Conservation (phyloP, 2,329 filamentous ascomycete genomes). For the Cyclaneusma minus region DNA sequence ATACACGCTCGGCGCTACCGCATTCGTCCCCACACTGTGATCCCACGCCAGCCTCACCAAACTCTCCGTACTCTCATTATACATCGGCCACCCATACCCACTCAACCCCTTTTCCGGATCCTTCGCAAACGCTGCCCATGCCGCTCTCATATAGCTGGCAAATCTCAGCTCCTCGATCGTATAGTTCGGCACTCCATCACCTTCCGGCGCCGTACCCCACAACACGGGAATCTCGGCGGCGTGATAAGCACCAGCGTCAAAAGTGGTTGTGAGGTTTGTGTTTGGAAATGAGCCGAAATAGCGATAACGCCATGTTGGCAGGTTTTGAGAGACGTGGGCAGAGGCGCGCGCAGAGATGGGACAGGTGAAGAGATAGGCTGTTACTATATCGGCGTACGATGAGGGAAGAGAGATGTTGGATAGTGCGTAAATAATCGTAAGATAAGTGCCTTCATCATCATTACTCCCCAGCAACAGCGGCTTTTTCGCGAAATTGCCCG, state of each 20-base stretch:
- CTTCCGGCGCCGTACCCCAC: constrained; percentile 14
- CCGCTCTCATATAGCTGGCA: constrained; percentile 12
- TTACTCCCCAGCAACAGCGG: constrained; percentile 11
- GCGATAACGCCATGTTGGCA: constrained; percentile 20
- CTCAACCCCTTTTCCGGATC: constrained; percentile 17
- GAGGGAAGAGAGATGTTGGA: constrained; percentile 4
- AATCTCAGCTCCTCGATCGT: constrained; percentile 5
- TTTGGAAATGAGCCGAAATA: constrained; percentile 18
- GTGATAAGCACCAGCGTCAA: constrained; percentile 18
- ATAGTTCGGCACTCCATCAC: constrained; percentile 10
- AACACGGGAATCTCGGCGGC: constrained; percentile 15
- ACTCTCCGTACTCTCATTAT: too few species aligned
- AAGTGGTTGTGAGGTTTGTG: constrained; percentile 10
- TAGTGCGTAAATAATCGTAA: too few species aligned
- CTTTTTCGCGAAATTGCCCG: constrained; percentile 4
- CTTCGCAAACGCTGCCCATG: constrained; percentile 19
- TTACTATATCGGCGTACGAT: constrained; percentile 6
- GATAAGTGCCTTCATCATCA: constrained; percentile 14
- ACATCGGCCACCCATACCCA: constrained; percentile 7
- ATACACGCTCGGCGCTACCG: too few species aligned
- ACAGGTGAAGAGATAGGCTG: constrained; percentile 14
- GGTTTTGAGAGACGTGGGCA: constrained; percentile 7
- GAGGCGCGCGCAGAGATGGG: constrained; percentile 11
- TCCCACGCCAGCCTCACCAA: too few species aligned
- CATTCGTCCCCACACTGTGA: too few species aligned